Base-by-base conservation (phyloP, 345 rosid genomes). In the Eucalyptus shirleyi region DNA sequence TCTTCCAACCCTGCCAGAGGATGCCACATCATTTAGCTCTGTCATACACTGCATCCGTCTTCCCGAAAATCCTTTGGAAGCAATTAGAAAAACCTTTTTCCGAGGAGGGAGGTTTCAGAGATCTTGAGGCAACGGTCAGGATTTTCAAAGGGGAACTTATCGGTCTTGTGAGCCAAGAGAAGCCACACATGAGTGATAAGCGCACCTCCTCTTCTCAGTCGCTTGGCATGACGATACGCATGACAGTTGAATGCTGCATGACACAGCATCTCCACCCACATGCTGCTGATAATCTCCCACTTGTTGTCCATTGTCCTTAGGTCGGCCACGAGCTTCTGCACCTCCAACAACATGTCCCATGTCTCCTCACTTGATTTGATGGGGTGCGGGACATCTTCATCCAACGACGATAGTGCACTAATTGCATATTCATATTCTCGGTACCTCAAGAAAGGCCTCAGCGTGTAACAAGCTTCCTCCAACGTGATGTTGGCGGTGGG, bases 111-210 rank as follows among this genome's bases (percentile, higher is more conserved):
- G 28, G 28, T 56, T 56, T 56, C 62, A 23, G 28, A 3, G 62
- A 56, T 23, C 30, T 56, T 23, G 12, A 56, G 62, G 62, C 62
- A 56, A 9, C 28, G 12, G 1, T 1, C 0, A 23, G 62, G 62
- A 56, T 56, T 56, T 24, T 56, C 62, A 24, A 23, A 56, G 28
- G 62, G 62, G 30, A 56, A 56, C 0, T 9, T 56, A 0, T 56
- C 62, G 12, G 62, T 56, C 62, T 56, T 56, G 62, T 56, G 62
- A 24, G 62, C 62, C 62, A 56, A 56, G 62, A 56, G 62, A 24
- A 56, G 62, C 62, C 62, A 56, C 12, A 56, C 62, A 23, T 56
- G 62, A 56, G 62, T 56, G 62, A 56, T 23, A 24, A 56, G 12
- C 62, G 0, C 3, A 56, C 62, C 62, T 56, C 62, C 62, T 56